Evolutionary conservation across 768 basidiomycete genomes (phyloP).

Genomic region (Rhizopogon salebrosus): DNA sequence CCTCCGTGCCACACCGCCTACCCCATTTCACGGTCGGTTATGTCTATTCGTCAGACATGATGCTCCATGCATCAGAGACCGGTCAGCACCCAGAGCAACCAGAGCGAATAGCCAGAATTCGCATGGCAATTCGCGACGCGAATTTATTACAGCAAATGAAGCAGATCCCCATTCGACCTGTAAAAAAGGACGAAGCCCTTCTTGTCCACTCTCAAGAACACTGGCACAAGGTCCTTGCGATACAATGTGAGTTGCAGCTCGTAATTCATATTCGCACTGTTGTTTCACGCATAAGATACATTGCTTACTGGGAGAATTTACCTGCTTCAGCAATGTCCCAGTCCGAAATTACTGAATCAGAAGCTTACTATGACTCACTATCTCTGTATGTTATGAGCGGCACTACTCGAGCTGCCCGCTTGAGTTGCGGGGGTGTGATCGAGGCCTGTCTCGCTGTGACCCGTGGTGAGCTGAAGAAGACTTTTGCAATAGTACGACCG

Average conservation of each 20-base stretch:
- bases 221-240: slow-evolving; percentile 85
- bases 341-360: slow-evolving; percentile 71
- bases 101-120: slow-evolving; percentile 74
- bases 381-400: slow-evolving; percentile 88
- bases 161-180: slow-evolving; percentile 69
- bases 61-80: slow-evolving; percentile 65
- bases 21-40: slow-evolving; percentile 57
- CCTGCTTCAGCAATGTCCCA: slow-evolving; percentile 56
- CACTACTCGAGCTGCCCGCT: slow-evolving; percentile 77
- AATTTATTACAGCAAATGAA: slow-evolving; percentile 70
- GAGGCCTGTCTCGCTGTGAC: slow-evolving; percentile 88
- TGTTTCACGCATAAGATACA: slow-evolving; percentile 6
- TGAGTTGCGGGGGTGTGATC: slow-evolving; percentile 94
- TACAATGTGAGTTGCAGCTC: slow-evolving; percentile 56
- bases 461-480: slow-evolving; percentile 71
- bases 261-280: slow-evolving; percentile 11
- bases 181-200: slow-evolving; percentile 70
- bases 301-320: slow-evolving; percentile 4
- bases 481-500: slow-evolving; percentile 93
- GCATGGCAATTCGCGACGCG: slow-evolving; percentile 52
- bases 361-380: slow-evolving; percentile 81
- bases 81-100: slow-evolving; percentile 70
- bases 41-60: slow-evolving; percentile 86
- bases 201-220: slow-evolving; percentile 89
- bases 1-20: slow-evolving; percentile 26